A percentile compares a stretch with the other conserved stretches of the same genome.
These are phyloP conservation scores for Atkinsonella texensis DNA, from an alignment of 2,329 filamentous ascomycete genomes.

Conservation along the genomic window DNA sequence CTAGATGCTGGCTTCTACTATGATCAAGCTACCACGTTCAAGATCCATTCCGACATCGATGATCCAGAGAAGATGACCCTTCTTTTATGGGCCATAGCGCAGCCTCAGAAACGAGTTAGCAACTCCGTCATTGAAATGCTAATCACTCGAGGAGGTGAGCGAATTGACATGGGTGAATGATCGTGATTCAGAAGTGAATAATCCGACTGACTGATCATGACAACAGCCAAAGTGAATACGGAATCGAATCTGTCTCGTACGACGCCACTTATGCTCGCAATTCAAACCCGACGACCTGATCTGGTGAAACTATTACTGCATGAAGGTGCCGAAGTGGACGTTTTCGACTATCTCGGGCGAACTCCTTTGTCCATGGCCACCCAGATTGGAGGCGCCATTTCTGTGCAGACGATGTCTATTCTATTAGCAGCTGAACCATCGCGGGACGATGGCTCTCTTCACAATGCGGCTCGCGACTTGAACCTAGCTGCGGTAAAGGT, in stretches of 20 bases:
- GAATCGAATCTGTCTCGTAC: conserved; percentile 38
- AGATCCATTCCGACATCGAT: conserved; percentile 32
- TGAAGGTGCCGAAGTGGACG: conserved; percentile 47
- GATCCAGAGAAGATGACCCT: conserved; percentile 44
- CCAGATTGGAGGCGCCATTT: conserved; percentile 38
- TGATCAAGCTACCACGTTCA: conserved; percentile 36
- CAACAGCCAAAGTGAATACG: conserved; percentile 43
- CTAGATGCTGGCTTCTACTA: conserved; percentile 48
- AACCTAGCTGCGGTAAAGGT: conserved; percentile 44
- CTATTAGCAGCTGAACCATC: conserved; percentile 44
- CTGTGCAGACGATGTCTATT: conserved; percentile 40
- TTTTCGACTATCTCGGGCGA: conserved; percentile 42
- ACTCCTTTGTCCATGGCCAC: conserved; percentile 51
- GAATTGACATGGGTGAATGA: background rate
- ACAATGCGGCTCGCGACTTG: conserved; percentile 49
- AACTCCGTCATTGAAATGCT: conserved; percentile 44
- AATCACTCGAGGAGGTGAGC: conserved; percentile 31
- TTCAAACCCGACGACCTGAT: conserved; percentile 42
- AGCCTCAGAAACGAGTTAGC: conserved; percentile 51
- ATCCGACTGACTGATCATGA: conserved; percentile 5
- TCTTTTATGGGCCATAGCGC: conserved; percentile 48
- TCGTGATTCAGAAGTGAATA: too few species aligned
- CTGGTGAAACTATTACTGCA: conserved; percentile 44
- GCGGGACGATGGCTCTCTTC: conserved; percentile 53
- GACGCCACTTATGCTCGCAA: conserved; percentile 48